Evolutionary conservation across 805 yeast species (phyloP), one percentile per base, ranked within the genome.

Genomic region (Monosporozyma siamensis): DNA sequence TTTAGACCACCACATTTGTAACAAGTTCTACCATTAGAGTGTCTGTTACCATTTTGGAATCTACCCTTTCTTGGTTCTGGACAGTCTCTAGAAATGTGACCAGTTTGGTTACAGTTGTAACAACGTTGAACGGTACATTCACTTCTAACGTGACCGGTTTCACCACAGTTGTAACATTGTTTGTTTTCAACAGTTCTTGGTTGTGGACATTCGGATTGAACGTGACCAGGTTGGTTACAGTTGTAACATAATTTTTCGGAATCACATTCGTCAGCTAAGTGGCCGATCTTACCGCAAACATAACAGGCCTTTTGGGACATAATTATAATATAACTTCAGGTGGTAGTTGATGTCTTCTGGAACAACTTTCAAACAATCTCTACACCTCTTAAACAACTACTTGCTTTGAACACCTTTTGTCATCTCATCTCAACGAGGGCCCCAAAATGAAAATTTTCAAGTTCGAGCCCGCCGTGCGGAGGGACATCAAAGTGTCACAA

Each of bases 91-190:
- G 95, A 82, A 52, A 85, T 74, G 71, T 86, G 95, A 48, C 95
- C 95, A 46, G 77, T 70, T 61, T 74, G 74, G 49, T 79, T 75
- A 61, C 90, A 82, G 70, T 72, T 76, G 81, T 79, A 86, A 68
- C 95, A 86, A 63, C 84, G 82, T 58, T 71, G 70, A 65, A 80
- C 56, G 69, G 72, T 59, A 69, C 97, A 88, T 62, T 88, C 95
- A 40, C 82, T 69, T 65, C 82, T 86, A 55, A 88, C 80, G 61
- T 88, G 97, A 44, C 95, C 96, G 44, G 82, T 74, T 63, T 82
- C 84, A 57, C 92, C 92, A 69, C 97, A 88, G 66, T 82, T 82
- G 80, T 83, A 88, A 68, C 97, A 88, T 66, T 88, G 88, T 68
- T 88, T 88, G 64, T 77, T 77, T 54, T 78, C 78, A 52, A 83